Conservation (phyloP, 2,329 filamentous ascomycete species). For the Paraphaeosphaeria minitans region DNA sequence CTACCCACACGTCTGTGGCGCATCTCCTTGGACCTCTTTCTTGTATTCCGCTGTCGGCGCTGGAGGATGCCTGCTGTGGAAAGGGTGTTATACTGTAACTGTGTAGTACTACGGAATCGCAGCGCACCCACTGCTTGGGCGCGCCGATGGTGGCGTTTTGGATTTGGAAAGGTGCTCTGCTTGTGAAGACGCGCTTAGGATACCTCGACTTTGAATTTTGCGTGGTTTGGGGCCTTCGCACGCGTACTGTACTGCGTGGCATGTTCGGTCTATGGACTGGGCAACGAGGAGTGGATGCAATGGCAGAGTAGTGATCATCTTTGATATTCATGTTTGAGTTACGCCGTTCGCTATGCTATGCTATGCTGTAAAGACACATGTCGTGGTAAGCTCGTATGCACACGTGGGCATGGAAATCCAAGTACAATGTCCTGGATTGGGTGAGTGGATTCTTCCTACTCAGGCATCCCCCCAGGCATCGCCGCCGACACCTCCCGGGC, state of each 20-base stretch:
- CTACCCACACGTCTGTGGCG: not conserved
- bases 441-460: too few species aligned
- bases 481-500: constrained; percentile 22
- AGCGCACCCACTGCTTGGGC: not conserved
- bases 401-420: too few species aligned
- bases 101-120: not conserved
- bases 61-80: not conserved
- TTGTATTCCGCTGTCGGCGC: not conserved
- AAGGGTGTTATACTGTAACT: too few species aligned
- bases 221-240: too few species aligned
- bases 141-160: not conserved
- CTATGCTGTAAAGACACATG: not conserved
- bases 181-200: not conserved
- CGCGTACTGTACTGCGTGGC: not conserved
- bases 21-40: not conserved
- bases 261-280: not conserved
- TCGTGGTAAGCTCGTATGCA: too few species aligned
- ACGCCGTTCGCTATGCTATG: constrained; percentile 9
- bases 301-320: not conserved
- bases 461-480: constrained; percentile 41
- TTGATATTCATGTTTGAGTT: not conserved
- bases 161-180: not conserved
- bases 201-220: too few species aligned
- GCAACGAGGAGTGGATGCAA: not conserved
- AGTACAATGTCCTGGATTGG: not conserved